A percentile compares a stretch with the other conserved stretches of the same genome.
Evolutionary conservation across 2,329 filamentous ascomycete genomes (phyloP).

Genomic region (Paramyrothecium sp.): DNA sequence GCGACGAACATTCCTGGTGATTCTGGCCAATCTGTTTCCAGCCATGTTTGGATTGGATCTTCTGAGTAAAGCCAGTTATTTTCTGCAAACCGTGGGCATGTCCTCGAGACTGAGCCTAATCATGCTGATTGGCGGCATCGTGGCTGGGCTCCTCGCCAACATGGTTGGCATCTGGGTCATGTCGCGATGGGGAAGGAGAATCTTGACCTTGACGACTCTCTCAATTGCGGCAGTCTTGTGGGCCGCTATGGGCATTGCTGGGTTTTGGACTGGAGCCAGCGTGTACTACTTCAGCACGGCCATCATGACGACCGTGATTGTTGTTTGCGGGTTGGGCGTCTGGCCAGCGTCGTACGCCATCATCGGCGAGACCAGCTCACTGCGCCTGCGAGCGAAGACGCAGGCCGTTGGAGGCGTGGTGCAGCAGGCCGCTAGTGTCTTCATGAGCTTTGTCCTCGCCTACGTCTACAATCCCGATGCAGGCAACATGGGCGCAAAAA

Average conservation of each 20-base stretch:
- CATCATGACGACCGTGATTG: constrained; percentile 37
- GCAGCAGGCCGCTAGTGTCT: constrained; percentile 33
- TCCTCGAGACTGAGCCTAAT: constrained; percentile 30
- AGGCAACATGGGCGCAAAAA: constrained; percentile 36
- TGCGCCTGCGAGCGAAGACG: constrained; percentile 17
- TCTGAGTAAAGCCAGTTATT: constrained; percentile 38
- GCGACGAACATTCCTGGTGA: constrained; percentile 33
- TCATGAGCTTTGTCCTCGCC: constrained; percentile 19
- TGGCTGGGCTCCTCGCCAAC: constrained; percentile 43
- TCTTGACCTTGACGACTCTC: constrained; percentile 35
- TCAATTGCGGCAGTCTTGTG: constrained; percentile 32
- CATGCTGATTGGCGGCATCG: constrained; percentile 43
- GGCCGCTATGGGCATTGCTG: constrained; percentile 39
- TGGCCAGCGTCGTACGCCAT: constrained; percentile 41
- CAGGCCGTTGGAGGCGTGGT: constrained; percentile 40
- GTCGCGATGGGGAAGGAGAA: constrained; percentile 36
- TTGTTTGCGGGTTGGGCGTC: constrained; percentile 36
- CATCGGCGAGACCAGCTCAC: constrained; percentile 24
- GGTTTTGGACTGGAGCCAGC: not conserved
- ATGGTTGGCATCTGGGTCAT: constrained; percentile 41
- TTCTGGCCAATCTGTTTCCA: constrained; percentile 37
- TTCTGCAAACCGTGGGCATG: constrained; percentile 29
- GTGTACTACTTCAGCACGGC: constrained; percentile 4
- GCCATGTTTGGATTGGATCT: constrained; percentile 42
- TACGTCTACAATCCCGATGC: constrained; percentile 26